Evolutionary conservation across 306 rosid genomes (phyloP), one percentile per base, ranked within the genome.

Genomic region (Clitoria ternatea): DNA sequence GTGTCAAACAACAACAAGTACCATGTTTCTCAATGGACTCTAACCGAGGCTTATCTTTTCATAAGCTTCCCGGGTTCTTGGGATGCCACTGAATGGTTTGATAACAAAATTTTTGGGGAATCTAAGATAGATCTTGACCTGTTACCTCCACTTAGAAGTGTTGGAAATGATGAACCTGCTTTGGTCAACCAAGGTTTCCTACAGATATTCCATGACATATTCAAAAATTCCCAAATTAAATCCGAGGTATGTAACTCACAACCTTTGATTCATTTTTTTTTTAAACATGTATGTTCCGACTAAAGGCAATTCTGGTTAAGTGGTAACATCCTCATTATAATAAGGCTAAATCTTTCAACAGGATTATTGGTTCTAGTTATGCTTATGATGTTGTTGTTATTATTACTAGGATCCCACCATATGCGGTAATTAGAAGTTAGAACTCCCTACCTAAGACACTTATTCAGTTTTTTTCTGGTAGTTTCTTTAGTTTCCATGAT

Each of bases 131-230:
- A 87, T 70, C 42, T 30, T 24, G 1, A 6, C 0, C 26, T 45
- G 1, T 94, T 91, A 27, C 92, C 92, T 44, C 83, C 86, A 0
- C 68, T 91, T 30, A 84, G 66, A 82, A 89, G 92, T 73, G 55
- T 94, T 66, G 92, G 99, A 1, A 85, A 79, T 13, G 85, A 81
- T 26, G 89, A 85, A 36, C 32, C 45, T 37, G 97, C 91, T 30
- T 12, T 6, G 4, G 84, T 87, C 1, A 91, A 89, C 43, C 35
- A 79, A 61, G 87, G 89, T 0, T 90, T 81, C n/a, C 53, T 77
- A 6, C 33, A 19, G 2, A 76, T 79, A 76, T 89, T 91, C 66
- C 43, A 80, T 35, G 36, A 9, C 0, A 18, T 86, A 19, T 12
- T 47, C 23, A 10, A 13, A 8, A 50, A 18, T 20, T 5, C 79